Percentiles rank a stretch among this genome's conserved stretches.
These are phyloP conservation scores for Mollisia scopiformis DNA, from an alignment of 2,329 filamentous ascomycete genomes.

Conservation along the genomic window DNA sequence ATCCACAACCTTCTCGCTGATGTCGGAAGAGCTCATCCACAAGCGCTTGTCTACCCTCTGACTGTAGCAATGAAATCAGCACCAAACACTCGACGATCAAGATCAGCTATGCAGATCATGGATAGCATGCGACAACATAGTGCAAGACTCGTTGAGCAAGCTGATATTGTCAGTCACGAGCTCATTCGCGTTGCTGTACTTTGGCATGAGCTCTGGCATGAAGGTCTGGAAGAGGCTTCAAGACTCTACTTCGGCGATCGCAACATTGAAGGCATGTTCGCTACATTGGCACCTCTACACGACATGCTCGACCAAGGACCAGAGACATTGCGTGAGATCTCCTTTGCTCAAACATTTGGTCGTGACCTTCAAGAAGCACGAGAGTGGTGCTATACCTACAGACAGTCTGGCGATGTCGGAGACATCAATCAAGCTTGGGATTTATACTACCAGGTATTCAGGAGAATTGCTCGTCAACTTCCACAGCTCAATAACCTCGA, in stretches of 20 bases:
- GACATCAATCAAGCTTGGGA: constrained; percentile 99
- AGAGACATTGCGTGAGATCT: constrained; percentile 92
- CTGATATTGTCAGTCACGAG: constrained; percentile 92
- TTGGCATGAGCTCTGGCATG: constrained; percentile 99
- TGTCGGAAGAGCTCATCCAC: constrained; percentile 91
- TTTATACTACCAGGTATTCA: constrained; percentile 97
- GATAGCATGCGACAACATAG: constrained; percentile 97
- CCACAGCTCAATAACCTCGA: constrained; percentile 92
- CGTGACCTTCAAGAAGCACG: constrained; percentile 92
- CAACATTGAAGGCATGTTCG: constrained; percentile 97
- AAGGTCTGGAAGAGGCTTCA: constrained; percentile 95
- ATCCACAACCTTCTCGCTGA: constrained; percentile 93
- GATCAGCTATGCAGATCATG: constrained; percentile 93
- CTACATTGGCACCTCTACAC: constrained; percentile 85
- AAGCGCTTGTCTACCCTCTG: constrained; percentile 93
- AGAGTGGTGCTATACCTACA: constrained; percentile 94
- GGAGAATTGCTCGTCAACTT: constrained; percentile 89
- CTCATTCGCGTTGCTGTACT: constrained; percentile 95
- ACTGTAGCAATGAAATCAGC: constrained; percentile 97
- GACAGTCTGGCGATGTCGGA: constrained; percentile 83
- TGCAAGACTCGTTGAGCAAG: constrained; percentile 88
- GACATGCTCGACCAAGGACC: constrained; percentile 89
- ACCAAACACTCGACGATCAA: constrained; percentile 79
- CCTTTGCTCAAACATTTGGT: constrained; percentile 96
- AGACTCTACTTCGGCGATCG: constrained; percentile 96